These are phyloP conservation scores for Solanum hybrid DNA, from an alignment of 305 asterid species.

Conservation along the genomic window DNA sequence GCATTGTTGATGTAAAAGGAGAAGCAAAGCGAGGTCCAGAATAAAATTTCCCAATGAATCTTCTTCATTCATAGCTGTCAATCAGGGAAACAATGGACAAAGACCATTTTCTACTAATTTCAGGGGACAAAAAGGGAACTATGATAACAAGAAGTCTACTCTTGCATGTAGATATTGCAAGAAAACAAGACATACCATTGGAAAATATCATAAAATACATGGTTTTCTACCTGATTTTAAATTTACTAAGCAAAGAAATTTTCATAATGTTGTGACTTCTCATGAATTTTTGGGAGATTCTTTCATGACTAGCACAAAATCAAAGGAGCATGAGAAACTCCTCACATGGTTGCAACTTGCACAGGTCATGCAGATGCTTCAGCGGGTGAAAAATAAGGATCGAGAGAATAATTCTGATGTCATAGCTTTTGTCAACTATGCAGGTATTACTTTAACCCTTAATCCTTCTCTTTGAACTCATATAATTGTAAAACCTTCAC, in stretches of 20 bases:
- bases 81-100: too few relatives aligned
- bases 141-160: too few relatives aligned
- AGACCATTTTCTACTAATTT: background rate
- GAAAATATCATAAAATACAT: background rate
- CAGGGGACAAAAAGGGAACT: background rate
- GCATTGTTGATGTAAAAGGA: background rate
- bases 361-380: background rate
- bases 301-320: background rate
- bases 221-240: background rate
- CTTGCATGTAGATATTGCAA: background rate
- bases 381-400: background rate
- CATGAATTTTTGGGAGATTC: background rate
- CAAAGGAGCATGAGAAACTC: background rate
- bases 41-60: background rate
- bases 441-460: too few relatives aligned
- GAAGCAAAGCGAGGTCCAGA: background rate
- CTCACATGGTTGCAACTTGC: background rate
- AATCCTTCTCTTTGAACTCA: background rate
- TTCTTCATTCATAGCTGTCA: background rate
- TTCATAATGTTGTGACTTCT: background rate
- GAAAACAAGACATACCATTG: background rate
- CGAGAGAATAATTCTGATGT: too few relatives aligned
- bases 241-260: background rate
- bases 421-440: background rate
- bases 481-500: background rate